Evolutionary conservation across 805 yeast species (phyloP).

Genomic region (Wickerhamomyces chambardii): DNA sequence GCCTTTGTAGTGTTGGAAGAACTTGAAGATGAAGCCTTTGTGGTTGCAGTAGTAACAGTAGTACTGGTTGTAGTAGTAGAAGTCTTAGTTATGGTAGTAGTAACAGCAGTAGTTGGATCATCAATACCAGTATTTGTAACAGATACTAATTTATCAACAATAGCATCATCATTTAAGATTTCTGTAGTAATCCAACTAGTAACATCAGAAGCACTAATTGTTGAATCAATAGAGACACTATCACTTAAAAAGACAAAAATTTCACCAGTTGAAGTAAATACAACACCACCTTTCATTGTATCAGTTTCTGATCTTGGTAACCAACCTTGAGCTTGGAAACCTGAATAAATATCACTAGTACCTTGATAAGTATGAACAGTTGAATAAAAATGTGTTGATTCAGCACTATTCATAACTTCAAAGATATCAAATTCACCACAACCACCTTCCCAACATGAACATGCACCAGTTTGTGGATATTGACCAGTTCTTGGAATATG

Average conservation of each 20-base stretch:
- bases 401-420: constrained; percentile 76
- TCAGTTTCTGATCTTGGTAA: constrained; percentile 33
- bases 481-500: constrained; percentile 95
- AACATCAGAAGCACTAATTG: constrained; percentile 34
- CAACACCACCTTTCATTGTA: constrained; percentile 64
- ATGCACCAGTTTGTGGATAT: constrained; percentile 88
- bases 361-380: constrained; percentile 87
- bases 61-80: too few species aligned
- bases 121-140: constrained; percentile 28
- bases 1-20: too few species aligned
- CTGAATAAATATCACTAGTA: constrained; percentile 38
- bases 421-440: constrained; percentile 97
- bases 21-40: too few species aligned
- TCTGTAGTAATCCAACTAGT: constrained; percentile 33
- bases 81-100: too few species aligned
- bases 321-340: constrained; percentile 19
- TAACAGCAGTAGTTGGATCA: too few species aligned
- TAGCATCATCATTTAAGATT: constrained; percentile 17
- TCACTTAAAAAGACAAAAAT: constrained; percentile 55
- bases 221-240: constrained; percentile 35
- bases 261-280: constrained; percentile 51
- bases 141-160: constrained; percentile 20
- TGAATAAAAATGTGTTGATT: constrained; percentile 62
- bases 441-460: constrained; percentile 96
- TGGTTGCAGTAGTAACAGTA: too few species aligned